phyloP scores from a whole-genome alignment of 352 stramenopile genomes.

The Pythium periplocum region DNA sequence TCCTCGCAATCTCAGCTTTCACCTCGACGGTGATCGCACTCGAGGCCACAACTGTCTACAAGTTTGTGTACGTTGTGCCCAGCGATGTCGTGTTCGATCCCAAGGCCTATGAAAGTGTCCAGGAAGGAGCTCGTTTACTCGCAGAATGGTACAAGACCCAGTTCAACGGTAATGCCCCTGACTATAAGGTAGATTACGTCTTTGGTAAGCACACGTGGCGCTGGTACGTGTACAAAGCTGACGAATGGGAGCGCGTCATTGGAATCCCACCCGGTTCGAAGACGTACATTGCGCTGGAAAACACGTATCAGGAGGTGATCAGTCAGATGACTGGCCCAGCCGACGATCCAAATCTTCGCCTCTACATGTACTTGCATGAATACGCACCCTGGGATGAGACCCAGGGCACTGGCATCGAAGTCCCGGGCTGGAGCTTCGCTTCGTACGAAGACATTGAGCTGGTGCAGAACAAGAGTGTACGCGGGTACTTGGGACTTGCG shows the following conservation, averaged over 20 bases:
- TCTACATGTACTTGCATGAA: slow-evolving; percentile 1
- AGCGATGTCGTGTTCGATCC: slow-evolving; percentile 3
- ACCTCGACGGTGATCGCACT: not conserved
- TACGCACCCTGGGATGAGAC: slow-evolving; percentile 3
- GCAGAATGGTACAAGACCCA: not conserved
- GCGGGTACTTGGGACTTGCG: not conserved
- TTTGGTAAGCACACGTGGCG: slow-evolving; percentile 3
- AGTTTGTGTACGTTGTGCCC: slow-evolving; percentile 6
- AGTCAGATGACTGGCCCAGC: not conserved
- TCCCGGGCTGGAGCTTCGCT: not conserved
- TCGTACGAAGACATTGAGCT: slow-evolving; percentile 5
- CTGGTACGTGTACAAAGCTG: slow-evolving; percentile 5
- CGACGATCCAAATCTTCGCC: not conserved
- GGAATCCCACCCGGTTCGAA: not conserved
- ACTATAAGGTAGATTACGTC: slow-evolving; percentile 6
- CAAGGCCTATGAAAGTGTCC: slow-evolving; percentile 2
- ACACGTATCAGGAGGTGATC: slow-evolving; percentile 1
- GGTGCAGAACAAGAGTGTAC: not conserved
- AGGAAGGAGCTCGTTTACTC: not conserved
- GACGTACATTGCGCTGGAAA: slow-evolving; percentile 1
- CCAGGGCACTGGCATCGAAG: not conserved
- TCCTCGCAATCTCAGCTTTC: not conserved
- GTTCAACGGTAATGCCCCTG: slow-evolving; percentile 3
- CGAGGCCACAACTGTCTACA: slow-evolving; percentile 1
- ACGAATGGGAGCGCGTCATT: slow-evolving; percentile 2